These are phyloP conservation scores for Pseudogymnoascus sp. DNA, from an alignment of 2,329 filamentous ascomycete species.

Conservation along the genomic window DNA sequence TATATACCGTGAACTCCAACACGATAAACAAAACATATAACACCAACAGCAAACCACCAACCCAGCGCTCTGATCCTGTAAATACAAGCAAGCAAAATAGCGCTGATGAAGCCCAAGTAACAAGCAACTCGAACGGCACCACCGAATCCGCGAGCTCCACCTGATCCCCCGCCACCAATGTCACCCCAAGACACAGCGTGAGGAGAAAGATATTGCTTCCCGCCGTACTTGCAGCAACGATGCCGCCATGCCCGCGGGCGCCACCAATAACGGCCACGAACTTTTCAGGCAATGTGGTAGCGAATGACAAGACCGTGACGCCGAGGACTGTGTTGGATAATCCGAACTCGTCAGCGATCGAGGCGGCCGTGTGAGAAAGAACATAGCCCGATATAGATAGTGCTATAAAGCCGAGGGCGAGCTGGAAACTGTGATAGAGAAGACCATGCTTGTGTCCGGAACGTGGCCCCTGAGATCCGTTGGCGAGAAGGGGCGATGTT, in stretches of 20 bases:
- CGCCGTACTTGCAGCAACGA: conserved; percentile 47
- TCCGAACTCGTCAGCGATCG: conserved; percentile 36
- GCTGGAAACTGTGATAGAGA: conserved; percentile 36
- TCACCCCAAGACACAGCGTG: conserved; percentile 42
- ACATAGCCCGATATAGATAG: conserved; percentile 44
- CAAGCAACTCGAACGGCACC: conserved; percentile 28
- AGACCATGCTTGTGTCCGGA: conserved; percentile 23
- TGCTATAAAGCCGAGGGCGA: conserved; percentile 39
- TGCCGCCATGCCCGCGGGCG: conserved; percentile 40
- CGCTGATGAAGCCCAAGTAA: conserved; percentile 29
- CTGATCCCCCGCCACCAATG: conserved; percentile 29
- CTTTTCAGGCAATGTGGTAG: conserved; percentile 50
- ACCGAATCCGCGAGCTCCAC: conserved; percentile 24
- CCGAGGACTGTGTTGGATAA: conserved; percentile 44
- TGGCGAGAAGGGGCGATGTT: conserved; percentile 12
- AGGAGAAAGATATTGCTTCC: conserved; percentile 51
- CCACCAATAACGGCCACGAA: conserved; percentile 45
- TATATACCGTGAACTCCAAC: conserved; percentile 1
- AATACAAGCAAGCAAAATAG: conserved; percentile 30
- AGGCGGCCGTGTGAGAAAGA: conserved; percentile 39
- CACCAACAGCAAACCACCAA: conserved; percentile 29
- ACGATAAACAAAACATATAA: conserved; percentile 30
- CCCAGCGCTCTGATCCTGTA: conserved; percentile 30
- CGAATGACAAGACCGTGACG: conserved; percentile 43
- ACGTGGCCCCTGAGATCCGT: neutral